These are phyloP conservation scores for Gossypium australe DNA, from an alignment of 345 rosid species.

Conservation along the genomic window DNA sequence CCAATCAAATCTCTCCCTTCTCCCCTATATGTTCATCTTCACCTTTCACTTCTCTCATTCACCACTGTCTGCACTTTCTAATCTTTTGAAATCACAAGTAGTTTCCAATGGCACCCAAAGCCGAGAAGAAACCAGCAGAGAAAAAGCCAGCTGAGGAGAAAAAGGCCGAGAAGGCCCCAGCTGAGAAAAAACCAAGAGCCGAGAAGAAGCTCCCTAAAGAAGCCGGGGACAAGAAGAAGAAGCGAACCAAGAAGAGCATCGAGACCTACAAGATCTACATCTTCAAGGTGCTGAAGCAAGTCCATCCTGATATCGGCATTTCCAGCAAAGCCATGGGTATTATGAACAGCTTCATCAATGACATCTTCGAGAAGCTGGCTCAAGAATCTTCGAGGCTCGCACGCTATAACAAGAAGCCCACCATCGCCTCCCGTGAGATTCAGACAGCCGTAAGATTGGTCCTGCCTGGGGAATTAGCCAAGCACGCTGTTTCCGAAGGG, in stretches of 20 bases:
- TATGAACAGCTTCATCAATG: slow-evolving; percentile 32
- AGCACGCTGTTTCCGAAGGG: slow-evolving; percentile 36
- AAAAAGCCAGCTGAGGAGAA: slow-evolving; percentile 16
- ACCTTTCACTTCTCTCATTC: not conserved
- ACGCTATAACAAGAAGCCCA: slow-evolving; percentile 38
- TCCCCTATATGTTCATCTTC: slow-evolving; percentile 4
- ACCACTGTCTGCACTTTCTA: not conserved
- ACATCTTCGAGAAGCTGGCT: slow-evolving; percentile 37
- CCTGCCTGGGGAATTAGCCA: slow-evolving; percentile 33
- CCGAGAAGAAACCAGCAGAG: slow-evolving; percentile 28
- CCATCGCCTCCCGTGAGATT: slow-evolving; percentile 35
- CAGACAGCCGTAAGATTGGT: slow-evolving; percentile 35
- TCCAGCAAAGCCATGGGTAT: slow-evolving; percentile 36
- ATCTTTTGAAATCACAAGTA: not conserved
- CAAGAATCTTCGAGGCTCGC: slow-evolving; percentile 30
- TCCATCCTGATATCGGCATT: slow-evolving; percentile 36
- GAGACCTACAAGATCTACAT: slow-evolving; percentile 43
- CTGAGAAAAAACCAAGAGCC: slow-evolving; percentile 34
- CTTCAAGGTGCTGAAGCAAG: slow-evolving; percentile 40
- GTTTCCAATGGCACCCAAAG: slow-evolving; percentile 30
- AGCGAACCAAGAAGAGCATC: slow-evolving; percentile 27
- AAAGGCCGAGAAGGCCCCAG: slow-evolving; percentile 25
- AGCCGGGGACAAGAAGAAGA: slow-evolving; percentile 34
- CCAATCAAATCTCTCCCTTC: not conserved
- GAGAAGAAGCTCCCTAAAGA: slow-evolving; percentile 32